These are phyloP conservation scores for Erythrobasidium yunnanense DNA, from an alignment of 768 basidiomycete species.

Conservation along the genomic window DNA sequence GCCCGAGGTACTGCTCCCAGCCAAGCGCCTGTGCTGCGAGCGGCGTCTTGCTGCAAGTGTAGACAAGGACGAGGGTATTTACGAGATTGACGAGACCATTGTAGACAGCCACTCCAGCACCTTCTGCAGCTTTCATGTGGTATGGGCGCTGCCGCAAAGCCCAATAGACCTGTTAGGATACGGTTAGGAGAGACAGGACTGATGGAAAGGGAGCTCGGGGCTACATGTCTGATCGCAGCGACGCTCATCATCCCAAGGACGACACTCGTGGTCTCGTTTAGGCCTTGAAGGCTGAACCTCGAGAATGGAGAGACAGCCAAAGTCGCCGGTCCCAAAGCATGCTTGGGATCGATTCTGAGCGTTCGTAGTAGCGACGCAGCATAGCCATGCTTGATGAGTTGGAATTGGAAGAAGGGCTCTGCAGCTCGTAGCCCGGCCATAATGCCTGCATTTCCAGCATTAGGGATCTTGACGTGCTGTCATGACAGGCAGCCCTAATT, in stretches of 20 bases:
- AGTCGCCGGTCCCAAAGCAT: neutral
- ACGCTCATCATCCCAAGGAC: slow-evolving; percentile 32
- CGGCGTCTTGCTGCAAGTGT: slow-evolving; percentile 28
- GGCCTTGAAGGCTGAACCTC: slow-evolving; percentile 25
- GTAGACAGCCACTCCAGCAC: slow-evolving; percentile 29
- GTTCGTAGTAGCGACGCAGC: slow-evolving; percentile 28
- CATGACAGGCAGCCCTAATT: too few relatives aligned
- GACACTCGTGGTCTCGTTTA: slow-evolving; percentile 32
- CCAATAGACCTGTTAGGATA: slow-evolving; percentile 33
- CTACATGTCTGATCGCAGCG: slow-evolving; percentile 32
- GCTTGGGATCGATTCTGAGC: slow-evolving; percentile 24
- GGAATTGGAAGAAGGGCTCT: slow-evolving; percentile 31
- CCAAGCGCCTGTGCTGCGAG: slow-evolving; percentile 21
- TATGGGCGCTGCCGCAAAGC: slow-evolving; percentile 23
- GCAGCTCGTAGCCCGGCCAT: slow-evolving; percentile 28
- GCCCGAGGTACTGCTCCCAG: slow-evolving; percentile 35
- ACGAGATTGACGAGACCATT: slow-evolving; percentile 29
- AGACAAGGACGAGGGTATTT: slow-evolving; percentile 34
- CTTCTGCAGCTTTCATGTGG: slow-evolving; percentile 19
- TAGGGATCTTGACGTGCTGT: too few relatives aligned
- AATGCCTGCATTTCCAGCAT: too few relatives aligned
- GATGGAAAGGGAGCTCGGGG: neutral
- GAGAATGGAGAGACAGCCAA: slow-evolving; percentile 11
- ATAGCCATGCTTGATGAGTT: slow-evolving; percentile 31
- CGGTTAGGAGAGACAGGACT: neutral